A percentile compares a stretch with the other conserved stretches of the same genome.
phyloP scores from a whole-genome alignment of 2,329 filamentous ascomycete genomes.

The Cryphonectria radicalis region DNA sequence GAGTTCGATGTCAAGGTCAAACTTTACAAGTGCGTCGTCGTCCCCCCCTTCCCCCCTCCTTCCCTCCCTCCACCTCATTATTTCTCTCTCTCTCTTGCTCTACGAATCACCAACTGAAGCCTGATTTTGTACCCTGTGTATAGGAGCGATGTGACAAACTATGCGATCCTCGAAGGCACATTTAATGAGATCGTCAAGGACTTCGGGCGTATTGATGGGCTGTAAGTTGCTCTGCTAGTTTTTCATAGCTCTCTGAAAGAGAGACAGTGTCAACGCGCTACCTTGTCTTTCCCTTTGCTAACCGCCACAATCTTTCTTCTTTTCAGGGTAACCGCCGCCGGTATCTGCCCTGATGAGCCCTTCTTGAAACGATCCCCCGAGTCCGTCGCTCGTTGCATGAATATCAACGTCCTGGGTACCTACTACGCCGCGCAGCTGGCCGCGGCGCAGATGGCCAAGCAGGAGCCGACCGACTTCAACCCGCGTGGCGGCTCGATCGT shows the following conservation, averaged over 20 bases:
- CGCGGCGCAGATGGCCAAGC: slow-evolving; percentile 41
- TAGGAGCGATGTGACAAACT: background rate
- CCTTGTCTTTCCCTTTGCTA: too few species aligned
- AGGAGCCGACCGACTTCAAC: slow-evolving; percentile 34
- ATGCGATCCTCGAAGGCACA: background rate
- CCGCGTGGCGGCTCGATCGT: slow-evolving; percentile 38
- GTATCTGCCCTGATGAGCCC: background rate
- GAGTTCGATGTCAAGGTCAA: slow-evolving; percentile 6
- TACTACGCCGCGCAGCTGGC: slow-evolving; percentile 43
- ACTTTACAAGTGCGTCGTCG: background rate
- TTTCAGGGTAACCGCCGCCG: background rate
- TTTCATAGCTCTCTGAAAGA: too few species aligned
- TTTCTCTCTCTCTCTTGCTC: too few species aligned
- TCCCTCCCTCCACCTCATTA: too few species aligned
- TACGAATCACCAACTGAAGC: too few species aligned
- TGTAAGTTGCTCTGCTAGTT: background rate
- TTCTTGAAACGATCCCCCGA: background rate
- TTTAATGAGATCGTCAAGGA: background rate
- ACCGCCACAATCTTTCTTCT: too few species aligned
- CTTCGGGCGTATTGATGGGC: background rate
- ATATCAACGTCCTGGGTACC: slow-evolving; percentile 39
- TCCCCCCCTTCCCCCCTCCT: too few species aligned
- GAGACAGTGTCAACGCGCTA: too few species aligned
- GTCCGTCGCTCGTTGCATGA: slow-evolving; percentile 34
- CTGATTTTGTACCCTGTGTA: too few species aligned